These are phyloP conservation scores for Solanum dulcamara DNA, from an alignment of 257 asterid genomes.

Conservation along the genomic window DNA sequence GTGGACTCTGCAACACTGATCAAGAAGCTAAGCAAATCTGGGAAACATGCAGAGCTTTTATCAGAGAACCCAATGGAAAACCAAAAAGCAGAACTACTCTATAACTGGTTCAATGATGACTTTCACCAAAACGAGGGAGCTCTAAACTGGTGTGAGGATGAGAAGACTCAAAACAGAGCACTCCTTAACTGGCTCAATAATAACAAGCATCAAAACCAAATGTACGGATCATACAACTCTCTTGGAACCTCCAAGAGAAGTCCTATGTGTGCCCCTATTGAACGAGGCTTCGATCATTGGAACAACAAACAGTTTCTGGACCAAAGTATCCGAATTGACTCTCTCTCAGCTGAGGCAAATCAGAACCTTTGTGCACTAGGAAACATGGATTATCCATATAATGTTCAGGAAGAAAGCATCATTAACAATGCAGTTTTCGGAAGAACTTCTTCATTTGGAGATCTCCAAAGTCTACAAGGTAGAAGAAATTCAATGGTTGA, in stretches of 20 bases:
- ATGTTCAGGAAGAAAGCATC: slow-evolving; percentile 10
- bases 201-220: slow-evolving; percentile 5
- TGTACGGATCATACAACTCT: slow-evolving; percentile 5
- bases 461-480: not conserved
- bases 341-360: not conserved
- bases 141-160: not conserved
- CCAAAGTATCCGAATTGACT: not conserved
- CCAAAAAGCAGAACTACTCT: not conserved
- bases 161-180: not conserved
- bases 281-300: slow-evolving; percentile 7
- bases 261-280: slow-evolving; percentile 1
- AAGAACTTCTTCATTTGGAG: not conserved
- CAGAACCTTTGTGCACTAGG: not conserved
- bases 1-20: slow-evolving; percentile 28
- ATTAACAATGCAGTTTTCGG: not conserved
- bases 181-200: slow-evolving; percentile 6
- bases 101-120: slow-evolving; percentile 4
- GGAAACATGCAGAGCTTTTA: slow-evolving; percentile 61
- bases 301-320: slow-evolving; percentile 7
- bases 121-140: slow-evolving; percentile 2
- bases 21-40: slow-evolving; percentile 14
- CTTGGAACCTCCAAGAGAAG: not conserved
- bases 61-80: not conserved
- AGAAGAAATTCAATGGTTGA: not conserved
- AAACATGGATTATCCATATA: slow-evolving; percentile 2